These are phyloP conservation scores for Fraxinus latifolia DNA, from an alignment of 305 asterid genomes.

Conservation along the genomic window DNA sequence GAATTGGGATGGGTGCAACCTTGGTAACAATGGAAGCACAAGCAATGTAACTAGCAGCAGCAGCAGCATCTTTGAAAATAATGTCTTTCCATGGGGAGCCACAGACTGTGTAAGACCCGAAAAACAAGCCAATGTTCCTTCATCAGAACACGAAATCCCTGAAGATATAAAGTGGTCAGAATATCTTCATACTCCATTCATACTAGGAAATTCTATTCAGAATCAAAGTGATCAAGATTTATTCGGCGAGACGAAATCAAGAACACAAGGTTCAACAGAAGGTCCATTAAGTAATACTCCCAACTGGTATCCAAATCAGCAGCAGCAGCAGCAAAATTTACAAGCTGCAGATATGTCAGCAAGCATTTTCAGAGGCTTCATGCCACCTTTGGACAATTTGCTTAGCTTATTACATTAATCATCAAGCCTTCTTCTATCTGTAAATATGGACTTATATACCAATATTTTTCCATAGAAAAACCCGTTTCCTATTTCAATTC, in stretches of 20 bases:
- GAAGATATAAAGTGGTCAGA: constrained; percentile 66
- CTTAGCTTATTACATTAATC: background rate
- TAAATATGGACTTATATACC: constrained; percentile 60
- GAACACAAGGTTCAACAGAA: constrained; percentile 34
- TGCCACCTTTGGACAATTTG: constrained; percentile 54
- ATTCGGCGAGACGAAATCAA: constrained; percentile 35
- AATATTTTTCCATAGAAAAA: constrained; percentile 27
- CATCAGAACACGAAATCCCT: background rate
- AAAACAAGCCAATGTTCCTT: constrained; percentile 23
- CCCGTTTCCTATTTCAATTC: constrained; percentile 21
- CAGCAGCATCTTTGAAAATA: constrained; percentile 25
- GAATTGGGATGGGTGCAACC: constrained; percentile 38
- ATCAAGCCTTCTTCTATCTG: constrained; percentile 35
- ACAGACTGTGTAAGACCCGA: constrained; percentile 15
- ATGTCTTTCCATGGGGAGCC: constrained; percentile 21
- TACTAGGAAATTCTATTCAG: constrained; percentile 34
- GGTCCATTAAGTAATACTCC: constrained; percentile 11
- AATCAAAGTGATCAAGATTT: constrained; percentile 34
- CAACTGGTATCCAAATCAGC: constrained; percentile 48
- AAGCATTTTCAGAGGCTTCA: constrained; percentile 60
- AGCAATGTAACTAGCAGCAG: constrained; percentile 15
- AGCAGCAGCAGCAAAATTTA: constrained; percentile 15
- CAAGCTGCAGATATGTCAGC: constrained; percentile 45
- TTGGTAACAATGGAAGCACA: constrained; percentile 22
- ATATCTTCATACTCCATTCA: constrained; percentile 62